A percentile compares a stretch with the other conserved stretches of the same genome.
These are phyloP conservation scores for Geotrichum australiense DNA, from an alignment of 1,139 yeast genomes.

Conservation along the genomic window DNA sequence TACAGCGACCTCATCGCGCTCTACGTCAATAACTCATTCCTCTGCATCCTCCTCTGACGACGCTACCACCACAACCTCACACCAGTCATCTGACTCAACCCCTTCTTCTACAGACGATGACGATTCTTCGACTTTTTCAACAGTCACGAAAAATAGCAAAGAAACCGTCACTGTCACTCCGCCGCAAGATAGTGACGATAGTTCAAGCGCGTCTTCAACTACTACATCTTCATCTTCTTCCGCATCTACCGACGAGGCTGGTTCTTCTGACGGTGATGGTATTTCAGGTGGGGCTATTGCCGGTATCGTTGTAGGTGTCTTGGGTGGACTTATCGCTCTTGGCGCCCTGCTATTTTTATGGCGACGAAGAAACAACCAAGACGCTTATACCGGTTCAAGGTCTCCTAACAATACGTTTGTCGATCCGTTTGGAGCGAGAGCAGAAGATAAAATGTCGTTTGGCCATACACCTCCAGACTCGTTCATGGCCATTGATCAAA, in stretches of 20 bases:
- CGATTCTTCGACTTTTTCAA: neutral
- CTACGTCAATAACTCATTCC: slow-evolving; percentile 16
- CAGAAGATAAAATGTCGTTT: slow-evolving; percentile 19
- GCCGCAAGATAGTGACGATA: slow-evolving; percentile 8
- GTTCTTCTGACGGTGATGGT: slow-evolving; percentile 12
- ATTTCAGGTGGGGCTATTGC: slow-evolving; percentile 32
- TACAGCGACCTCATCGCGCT: slow-evolving; percentile 5
- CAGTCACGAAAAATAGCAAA: slow-evolving; percentile 8
- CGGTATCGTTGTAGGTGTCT: slow-evolving; percentile 30
- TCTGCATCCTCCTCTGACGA: slow-evolving; percentile 13
- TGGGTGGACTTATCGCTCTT: slow-evolving; percentile 37
- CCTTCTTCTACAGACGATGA: slow-evolving; percentile 4
- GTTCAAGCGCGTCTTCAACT: slow-evolving; percentile 8
- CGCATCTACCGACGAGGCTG: slow-evolving; percentile 3
- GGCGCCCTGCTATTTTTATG: slow-evolving; percentile 43
- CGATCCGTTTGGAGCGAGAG: slow-evolving; percentile 24
- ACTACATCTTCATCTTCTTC: too few species aligned
- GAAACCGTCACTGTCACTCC: slow-evolving; percentile 14
- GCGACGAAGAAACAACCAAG: slow-evolving; percentile 38
- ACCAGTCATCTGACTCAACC: slow-evolving; percentile 10
- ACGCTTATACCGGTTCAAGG: slow-evolving; percentile 36
- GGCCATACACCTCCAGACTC: slow-evolving; percentile 34
- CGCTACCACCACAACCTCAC: slow-evolving; percentile 4
- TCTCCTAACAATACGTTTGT: slow-evolving; percentile 24
- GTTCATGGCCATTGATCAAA: slow-evolving; percentile 57